These are phyloP conservation scores for Lolium rigidum DNA, from an alignment of 176 grass and related monocot genomes.

Conservation along the genomic window DNA sequence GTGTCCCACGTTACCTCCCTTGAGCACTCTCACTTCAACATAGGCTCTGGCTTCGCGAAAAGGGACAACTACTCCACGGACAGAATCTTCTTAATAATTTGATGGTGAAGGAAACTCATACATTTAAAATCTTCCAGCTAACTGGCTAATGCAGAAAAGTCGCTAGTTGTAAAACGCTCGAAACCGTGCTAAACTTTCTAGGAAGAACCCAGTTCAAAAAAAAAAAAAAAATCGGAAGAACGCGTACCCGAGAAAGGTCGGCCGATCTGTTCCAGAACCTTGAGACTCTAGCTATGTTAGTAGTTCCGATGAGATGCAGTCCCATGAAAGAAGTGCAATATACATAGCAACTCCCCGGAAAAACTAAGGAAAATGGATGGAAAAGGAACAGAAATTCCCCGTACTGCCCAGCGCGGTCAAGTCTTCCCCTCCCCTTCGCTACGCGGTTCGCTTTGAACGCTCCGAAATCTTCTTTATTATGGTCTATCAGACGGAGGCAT, in stretches of 20 bases:
- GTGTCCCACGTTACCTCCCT: too few species aligned
- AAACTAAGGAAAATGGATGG: not conserved
- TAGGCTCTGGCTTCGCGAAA: too few species aligned
- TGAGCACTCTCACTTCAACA: too few species aligned
- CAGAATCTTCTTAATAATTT: too few species aligned
- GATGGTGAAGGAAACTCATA: too few species aligned
- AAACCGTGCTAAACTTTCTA: not conserved
- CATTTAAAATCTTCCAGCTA: too few species aligned
- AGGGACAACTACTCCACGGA: too few species aligned
- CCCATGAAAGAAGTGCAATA: not conserved
- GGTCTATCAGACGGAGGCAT: not conserved
- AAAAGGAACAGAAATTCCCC: not conserved
- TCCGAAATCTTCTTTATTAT: too few species aligned
- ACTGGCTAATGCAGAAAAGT: not conserved
- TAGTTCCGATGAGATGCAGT: too few species aligned
- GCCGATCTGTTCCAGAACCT: not conserved
- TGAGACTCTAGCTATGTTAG: not conserved
- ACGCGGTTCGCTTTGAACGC: not conserved
- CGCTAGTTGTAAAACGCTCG: not conserved
- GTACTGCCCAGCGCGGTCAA: not conserved
- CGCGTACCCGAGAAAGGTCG: not conserved
- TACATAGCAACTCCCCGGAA: not conserved
- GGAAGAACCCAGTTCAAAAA: too few species aligned
- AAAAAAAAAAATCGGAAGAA: not conserved
- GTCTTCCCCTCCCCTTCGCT: not conserved